Percentiles rank a stretch among this genome's conserved stretches.
phyloP scores from a whole-genome alignment of 169 alveolate genomes.

The Pseudocohnilembus persalinus region DNA sequence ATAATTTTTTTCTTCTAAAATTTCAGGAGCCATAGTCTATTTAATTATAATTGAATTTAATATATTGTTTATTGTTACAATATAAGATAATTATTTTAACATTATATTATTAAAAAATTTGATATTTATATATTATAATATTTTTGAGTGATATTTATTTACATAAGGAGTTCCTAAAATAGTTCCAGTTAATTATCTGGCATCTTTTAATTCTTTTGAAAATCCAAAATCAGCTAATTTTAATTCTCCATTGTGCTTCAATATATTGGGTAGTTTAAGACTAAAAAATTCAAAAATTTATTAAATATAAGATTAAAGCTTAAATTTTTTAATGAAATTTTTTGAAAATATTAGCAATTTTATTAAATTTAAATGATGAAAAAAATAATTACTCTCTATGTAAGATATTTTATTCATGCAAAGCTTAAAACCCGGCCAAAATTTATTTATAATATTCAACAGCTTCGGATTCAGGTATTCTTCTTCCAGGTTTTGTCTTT shows the following conservation, averaged over 20 bases:
- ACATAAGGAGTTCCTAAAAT: conserved; percentile 39
- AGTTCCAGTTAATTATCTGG: conserved; percentile 16
- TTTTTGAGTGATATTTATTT: too few species aligned
- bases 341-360: too few species aligned
- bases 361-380: not conserved
- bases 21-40: conserved; percentile 48
- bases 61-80: too few species aligned
- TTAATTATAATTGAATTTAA: too few species aligned
- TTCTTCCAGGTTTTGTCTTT: conserved; percentile 26
- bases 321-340: too few species aligned
- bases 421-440: conserved; percentile 34
- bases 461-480: conserved; percentile 29
- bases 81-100: too few species aligned
- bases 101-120: too few species aligned
- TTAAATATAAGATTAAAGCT: too few species aligned
- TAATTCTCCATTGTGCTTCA: conserved; percentile 21
- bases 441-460: conserved; percentile 30
- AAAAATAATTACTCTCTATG: conserved; percentile 35
- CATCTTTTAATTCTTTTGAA: conserved; percentile 19
- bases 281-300: not conserved
- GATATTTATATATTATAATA: too few species aligned
- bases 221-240: conserved; percentile 51
- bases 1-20: conserved; percentile 32
- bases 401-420: conserved; percentile 38
- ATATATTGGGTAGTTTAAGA: conserved; percentile 37